Evolutionary conservation across 2,329 filamentous ascomycete species (phyloP).

Genomic region (Penicillium concentricum): DNA sequence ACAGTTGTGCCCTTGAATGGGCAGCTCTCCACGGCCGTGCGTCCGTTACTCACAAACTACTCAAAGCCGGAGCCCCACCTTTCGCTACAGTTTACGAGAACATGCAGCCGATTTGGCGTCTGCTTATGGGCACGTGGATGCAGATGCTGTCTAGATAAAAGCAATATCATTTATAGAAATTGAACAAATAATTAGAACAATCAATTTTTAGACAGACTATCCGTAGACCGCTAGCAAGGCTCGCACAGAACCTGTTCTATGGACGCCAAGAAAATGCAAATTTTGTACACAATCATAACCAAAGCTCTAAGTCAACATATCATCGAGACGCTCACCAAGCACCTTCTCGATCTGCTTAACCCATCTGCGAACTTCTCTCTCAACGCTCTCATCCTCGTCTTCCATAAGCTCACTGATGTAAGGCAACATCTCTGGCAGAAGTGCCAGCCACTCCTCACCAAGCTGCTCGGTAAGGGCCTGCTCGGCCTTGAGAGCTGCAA

Average conservation of each 20-base stretch:
- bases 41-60: too few species aligned
- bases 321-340: conserved; percentile 84
- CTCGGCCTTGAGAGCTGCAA: conserved; percentile 80
- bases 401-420: conserved; percentile 95
- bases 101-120: too few species aligned
- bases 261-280: conserved; percentile 24
- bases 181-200: neutral
- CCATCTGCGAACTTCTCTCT: conserved; percentile 85
- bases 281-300: conserved; percentile 23
- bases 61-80: too few species aligned
- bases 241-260: conserved; percentile 2
- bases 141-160: too few species aligned
- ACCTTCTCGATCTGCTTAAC: conserved; percentile 86
- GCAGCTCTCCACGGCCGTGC: too few species aligned
- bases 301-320: conserved; percentile 73
- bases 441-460: conserved; percentile 88
- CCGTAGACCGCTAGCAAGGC: conserved; percentile 5
- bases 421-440: conserved; percentile 93
- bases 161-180: too few species aligned
- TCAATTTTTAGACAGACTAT: conserved; percentile 11
- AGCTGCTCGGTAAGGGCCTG: conserved; percentile 74
- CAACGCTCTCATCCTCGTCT: conserved; percentile 91
- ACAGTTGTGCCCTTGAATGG: too few species aligned
- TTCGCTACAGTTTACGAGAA: too few species aligned
- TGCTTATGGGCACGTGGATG: too few species aligned